Base-by-base conservation (phyloP, 2,329 filamentous ascomycete species). In the Colletotrichum sp. region DNA sequence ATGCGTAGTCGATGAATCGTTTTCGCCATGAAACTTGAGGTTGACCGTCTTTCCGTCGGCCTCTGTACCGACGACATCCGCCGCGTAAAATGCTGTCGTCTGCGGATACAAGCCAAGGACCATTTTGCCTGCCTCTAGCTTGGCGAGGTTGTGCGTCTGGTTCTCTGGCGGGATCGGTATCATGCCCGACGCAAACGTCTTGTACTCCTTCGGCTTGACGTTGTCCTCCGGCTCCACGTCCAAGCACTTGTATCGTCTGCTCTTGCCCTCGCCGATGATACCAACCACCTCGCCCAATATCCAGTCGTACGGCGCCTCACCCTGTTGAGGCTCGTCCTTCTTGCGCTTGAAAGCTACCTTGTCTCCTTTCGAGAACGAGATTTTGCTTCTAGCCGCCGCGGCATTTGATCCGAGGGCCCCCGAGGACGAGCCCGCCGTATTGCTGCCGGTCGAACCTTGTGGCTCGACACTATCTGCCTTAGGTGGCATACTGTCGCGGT, bases 41-140 rank as follows among this genome's bases (percentile, higher is more conserved):
- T 90, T 90, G 56, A 93, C 91, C 76, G 66, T 77, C 70, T 88
- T 89, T 55, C 88, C 81, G 76, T 88, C 82, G 52, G 86, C 86
- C 71, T 93, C 87, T 87, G 91, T 93, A 43, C 93, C 93, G 84
- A 95, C 94, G 10, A 96, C 94, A 79, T 96, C 94, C 2, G 95
- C 95, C 82, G 94, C 93, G 83, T 97, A 97, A 80, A 97, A 96
- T 0, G 94, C 96, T 2, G 95, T 96, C 1, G 95, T 96, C 79
- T 95, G 93, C 0, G 95, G 95, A 80, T 97, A 97, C 73, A 95
- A 87, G 0, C 95, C 95, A 73, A 96, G 87, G 10, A 96, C 94
- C 61, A 92, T 91, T 81, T 93, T 94, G 60, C 94, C 93, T 52
- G 90, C 85, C 43, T 94, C 91, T 73, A 94, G 90, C 55, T 94